Conservation (phyloP, 805 yeast species). For the Kregervanrija delftensis region DNA sequence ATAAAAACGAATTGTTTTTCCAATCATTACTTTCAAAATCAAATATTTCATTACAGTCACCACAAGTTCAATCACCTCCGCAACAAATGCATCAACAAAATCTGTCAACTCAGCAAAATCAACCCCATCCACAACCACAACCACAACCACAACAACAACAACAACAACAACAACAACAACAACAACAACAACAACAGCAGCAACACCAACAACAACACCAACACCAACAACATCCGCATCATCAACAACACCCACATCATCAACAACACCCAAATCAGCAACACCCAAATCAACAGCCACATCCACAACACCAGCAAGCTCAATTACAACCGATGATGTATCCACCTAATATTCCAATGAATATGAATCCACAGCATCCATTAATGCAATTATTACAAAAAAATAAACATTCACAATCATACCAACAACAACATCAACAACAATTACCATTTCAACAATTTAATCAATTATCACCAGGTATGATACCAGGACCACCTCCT, state of each 20-base stretch:
- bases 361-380: conserved; percentile 10
- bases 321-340: too few relatives aligned
- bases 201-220: conserved; percentile 4
- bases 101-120: neutral
- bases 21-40: conserved; percentile 38
- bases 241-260: conserved; percentile 7
- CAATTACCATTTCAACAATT: conserved; percentile 1
- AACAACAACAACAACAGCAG: conserved; percentile 1
- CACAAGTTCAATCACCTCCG: conserved; percentile 5
- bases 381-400: conserved; percentile 11
- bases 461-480: conserved; percentile 2
- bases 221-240: conserved; percentile 7
- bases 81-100: neutral
- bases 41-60: conserved; percentile 4
- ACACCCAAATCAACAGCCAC: conserved; percentile 11
- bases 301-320: conserved; percentile 4
- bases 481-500: conserved; percentile 5
- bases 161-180: conserved; percentile 2
- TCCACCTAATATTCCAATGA: neutral
- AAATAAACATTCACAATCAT: conserved; percentile 5
- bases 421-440: neutral
- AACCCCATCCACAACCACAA: conserved; percentile 1
- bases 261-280: conserved; percentile 16
- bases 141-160: conserved; percentile 3
- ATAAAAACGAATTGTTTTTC: conserved; percentile 36